Evolutionary conservation across 768 basidiomycete genomes (phyloP), one percentile per base, ranked within the genome.

Genomic region (Xerocomus brunneocitrinus): DNA sequence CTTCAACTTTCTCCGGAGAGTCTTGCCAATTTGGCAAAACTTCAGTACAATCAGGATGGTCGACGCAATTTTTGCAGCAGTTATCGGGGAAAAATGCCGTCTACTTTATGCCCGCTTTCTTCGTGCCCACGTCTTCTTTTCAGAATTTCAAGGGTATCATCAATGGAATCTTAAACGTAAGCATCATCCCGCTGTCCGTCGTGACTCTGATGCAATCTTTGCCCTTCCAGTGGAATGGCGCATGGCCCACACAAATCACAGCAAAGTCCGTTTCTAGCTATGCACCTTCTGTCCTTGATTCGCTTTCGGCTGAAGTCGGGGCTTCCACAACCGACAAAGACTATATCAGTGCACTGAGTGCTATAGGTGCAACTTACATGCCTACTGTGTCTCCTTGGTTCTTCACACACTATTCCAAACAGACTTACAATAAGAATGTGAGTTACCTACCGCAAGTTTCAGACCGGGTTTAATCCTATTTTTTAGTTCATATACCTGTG

Each of bases 361-460:
- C 67, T 9, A 62, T 62, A 63, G 60, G 67, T 1, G 62, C 41
- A 53, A 58, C 70, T 5, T 79, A 80, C 59, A 76, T 79, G 67
- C 75, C 74, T 6, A 72, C 85, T 13, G 81, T 83, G 28, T 82
- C 86, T 10, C 85, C 88, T 13, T 83, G 84, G 80, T 91, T 91
- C 73, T 90, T 87, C 67, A 87, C 88, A 3, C 87, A 91, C 64
- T 90, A 88, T 63, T 76, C 81, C 27, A 67, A 74, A 10, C 67
- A 88, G 49, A 75, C 79, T 2, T 89, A 79, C 64, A 81, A 89
- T 69, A 90, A 91, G 67, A 90, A 90, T 62, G 83, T 84, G 56
- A 51, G 78, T 70, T 16, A n/a, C 38, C 14, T 34, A 7, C 42
- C 14, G 4, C 36, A 40, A 6, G 35, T 47, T n/a, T 40, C 41